phyloP scores from a whole-genome alignment of 495 filamentous ascomycete species.

The Aspergillus homomorphus region DNA sequence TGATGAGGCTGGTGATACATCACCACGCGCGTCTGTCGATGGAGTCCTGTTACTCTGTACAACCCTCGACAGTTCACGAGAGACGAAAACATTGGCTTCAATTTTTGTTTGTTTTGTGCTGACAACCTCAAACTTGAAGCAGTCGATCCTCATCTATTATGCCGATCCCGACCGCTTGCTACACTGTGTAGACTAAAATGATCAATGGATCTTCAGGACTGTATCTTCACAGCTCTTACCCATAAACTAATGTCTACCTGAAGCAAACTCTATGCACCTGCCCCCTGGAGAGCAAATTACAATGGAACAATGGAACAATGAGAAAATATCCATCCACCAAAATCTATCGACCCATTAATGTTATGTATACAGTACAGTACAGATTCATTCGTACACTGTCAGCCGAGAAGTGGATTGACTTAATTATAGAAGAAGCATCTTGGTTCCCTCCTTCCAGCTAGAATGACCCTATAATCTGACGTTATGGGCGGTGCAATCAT shows the following conservation, averaged over 20 bases:
- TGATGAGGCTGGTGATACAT: too few species aligned
- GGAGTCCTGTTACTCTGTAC: too few species aligned
- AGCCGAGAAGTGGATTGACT: neutral
- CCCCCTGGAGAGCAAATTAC: neutral
- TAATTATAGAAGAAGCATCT: neutral
- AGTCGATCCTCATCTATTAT: neutral
- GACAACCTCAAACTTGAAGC: neutral
- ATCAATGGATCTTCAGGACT: neutral
- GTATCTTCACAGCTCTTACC: neutral
- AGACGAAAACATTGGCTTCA: neutral
- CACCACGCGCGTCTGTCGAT: too few species aligned
- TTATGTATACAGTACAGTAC: too few species aligned
- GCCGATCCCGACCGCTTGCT: neutral
- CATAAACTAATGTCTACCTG: neutral
- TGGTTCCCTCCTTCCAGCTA: neutral
- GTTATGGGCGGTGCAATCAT: neutral
- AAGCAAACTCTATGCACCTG: neutral
- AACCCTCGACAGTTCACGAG: neutral
- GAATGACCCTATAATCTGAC: neutral
- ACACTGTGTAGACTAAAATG: neutral
- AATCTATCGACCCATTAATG: too few species aligned
- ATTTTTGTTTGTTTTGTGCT: neutral
- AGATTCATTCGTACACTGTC: neutral
- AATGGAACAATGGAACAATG: too few species aligned
- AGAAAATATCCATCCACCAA: too few species aligned